Evolutionary conservation across 2,329 filamentous ascomycete genomes (phyloP), one percentile per base, ranked within the genome.

Genomic region (Cryoendolithus antarcticus): DNA sequence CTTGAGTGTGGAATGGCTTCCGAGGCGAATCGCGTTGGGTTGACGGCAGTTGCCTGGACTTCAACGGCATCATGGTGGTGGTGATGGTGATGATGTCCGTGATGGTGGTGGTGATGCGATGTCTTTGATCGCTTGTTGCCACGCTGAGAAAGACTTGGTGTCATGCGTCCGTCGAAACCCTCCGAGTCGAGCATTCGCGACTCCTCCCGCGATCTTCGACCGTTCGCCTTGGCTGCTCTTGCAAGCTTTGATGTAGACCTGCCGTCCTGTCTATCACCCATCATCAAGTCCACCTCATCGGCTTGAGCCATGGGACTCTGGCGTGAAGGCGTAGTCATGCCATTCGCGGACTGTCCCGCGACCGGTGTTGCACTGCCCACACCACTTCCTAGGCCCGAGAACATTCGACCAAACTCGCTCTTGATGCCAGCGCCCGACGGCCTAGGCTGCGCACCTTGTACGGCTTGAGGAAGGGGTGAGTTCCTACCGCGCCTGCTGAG

Each of bases 341-440:
- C 67, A 47, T 69, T 70, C n/a, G 60, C 65, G 29, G 65, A 62
- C 28, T 67, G 62, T 9, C 62, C 61, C 32, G 55, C 52, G 28
- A 63, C 64, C 12, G 68, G 59, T n/a, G 59, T 69, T 21, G 64
- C 62, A 45, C 69, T 70, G 24, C 75, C 74, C 11, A 80, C 67
- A 29, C 78, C 78, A 57, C 75, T 79, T 10, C 78, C 88, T 48
- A 96, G 86, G n/a, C 89, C 89, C 11, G 85, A 86, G 62, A 94
- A 95, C 71, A 95, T 93, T 45, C 86, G 80, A 21, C 88, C 88
- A 57, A 95, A 88, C 58, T 95, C 89, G 56, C 80, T 93, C 68
- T 95, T 94, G 55, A 95, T 93, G 32, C 82, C 82, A 8, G 86
- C 82, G 3, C 82, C 84, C 38, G 82, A 73, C 30, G 82, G 74